Base-by-base conservation (phyloP, 2,329 filamentous ascomycete species). In the Cladosporium austrohemisphaericum region DNA sequence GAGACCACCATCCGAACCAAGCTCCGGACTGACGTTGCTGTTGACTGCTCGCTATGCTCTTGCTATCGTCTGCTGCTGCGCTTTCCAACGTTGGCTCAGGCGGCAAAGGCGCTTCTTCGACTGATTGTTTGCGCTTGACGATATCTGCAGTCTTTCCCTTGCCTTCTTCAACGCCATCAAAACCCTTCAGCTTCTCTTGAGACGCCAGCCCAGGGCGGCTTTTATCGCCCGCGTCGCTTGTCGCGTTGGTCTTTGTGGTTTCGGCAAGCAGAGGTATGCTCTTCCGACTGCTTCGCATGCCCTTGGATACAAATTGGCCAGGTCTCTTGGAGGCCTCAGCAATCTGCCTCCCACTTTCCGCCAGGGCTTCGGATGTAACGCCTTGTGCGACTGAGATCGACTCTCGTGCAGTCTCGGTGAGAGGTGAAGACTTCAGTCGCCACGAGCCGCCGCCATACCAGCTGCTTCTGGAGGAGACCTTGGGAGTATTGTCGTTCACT, bases 1-100 rank as follows among this genome's bases (percentile, higher is more conserved):
- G 60, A 11, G 73, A 76, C 74, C 74, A 76, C 73, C 73, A 76
- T 31, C 49, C 49, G 9, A 69, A 68, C 73, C 73, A 76, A 10
- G 64, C 63, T 51, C 56, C 59, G 1, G 56, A 55, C 32, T 60
- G 55, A n/a, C n/a, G 38, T 29, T 57, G 58, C 29, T 54, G 54
- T 38, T 51, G 40, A 29, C 58, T 56, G 19, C 54, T 54, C 8
- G 43, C 16, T 49, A 50, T 37, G 41, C 46, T 54, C 20, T 57
- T 50, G 29, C 38, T 33, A 7, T 58, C 57, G 40, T 61, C 55
- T 16, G 45, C 41, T 36, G 52, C 55, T 4, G 47, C 47, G 23
- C 60, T 55, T 5, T 58, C 55, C 36, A 60, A 56, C 8, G 50
- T 53, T 2, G 71, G 70, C 50, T 71, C 67, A 13, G 73, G 72